Conservation (phyloP, 176 grass and related monocot genomes). For the Triticum turgidum region DNA sequence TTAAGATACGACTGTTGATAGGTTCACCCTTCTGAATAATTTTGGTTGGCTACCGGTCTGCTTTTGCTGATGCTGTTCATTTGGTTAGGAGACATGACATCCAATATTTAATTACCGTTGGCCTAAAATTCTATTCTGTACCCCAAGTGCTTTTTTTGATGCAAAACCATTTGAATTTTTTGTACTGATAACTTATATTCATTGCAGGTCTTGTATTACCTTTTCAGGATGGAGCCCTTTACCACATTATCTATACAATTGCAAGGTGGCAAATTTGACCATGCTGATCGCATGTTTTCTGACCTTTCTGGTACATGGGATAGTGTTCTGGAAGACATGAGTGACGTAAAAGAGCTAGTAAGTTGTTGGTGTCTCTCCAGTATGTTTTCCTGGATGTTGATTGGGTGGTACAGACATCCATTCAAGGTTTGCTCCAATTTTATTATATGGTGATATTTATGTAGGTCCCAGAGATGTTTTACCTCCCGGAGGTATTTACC, state of each 20-base stretch:
- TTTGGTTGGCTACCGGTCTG: neutral
- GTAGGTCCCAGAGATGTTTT: conserved; percentile 99
- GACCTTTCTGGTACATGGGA: conserved; percentile 92
- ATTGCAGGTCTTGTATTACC: conserved; percentile 94
- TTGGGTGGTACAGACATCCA: conserved; percentile 2
- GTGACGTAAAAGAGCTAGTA: conserved; percentile 99
- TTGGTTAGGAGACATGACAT: conserved; percentile 16
- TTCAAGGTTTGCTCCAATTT: conserved; percentile 14
- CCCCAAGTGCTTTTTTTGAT: neutral
- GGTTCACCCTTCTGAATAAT: neutral
- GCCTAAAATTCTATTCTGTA: conserved; percentile 19
- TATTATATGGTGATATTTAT: conserved; percentile 44
- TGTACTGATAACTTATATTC: conserved; percentile 39
- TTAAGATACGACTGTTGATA: neutral
- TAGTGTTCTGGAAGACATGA: conserved; percentile 97
- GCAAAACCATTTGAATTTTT: conserved; percentile 15
- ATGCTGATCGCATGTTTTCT: conserved; percentile 98
- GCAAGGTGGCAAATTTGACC: conserved; percentile 99
- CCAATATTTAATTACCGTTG: conserved; percentile 13
- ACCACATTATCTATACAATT: conserved; percentile 95
- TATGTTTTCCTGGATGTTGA: conserved; percentile 21
- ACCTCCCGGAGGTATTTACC: conserved; percentile 83
- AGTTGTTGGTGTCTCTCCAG: conserved; percentile 32
- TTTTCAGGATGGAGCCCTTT: conserved; percentile 96
- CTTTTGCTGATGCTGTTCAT: conserved; percentile 24